Evolutionary conservation across 257 asterid genomes (phyloP).

Genomic region (Schizonepeta tenuifolia): DNA sequence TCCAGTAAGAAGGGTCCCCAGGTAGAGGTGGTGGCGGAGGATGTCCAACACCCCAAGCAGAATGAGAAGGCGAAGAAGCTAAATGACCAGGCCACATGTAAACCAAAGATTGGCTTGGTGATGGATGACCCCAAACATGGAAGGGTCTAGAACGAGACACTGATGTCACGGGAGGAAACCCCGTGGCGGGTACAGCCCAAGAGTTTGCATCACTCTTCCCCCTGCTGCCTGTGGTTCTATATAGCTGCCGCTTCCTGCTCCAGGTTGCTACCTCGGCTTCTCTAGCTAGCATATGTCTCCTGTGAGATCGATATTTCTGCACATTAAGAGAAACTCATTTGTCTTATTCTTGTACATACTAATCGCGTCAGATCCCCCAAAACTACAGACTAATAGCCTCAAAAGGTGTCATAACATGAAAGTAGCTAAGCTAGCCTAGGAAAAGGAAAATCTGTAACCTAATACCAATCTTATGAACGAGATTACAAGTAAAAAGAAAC

Average conservation of each 20-base stretch:
- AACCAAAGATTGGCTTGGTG: slow-evolving; percentile 62
- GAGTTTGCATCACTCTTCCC: slow-evolving; percentile 57
- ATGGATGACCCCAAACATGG: slow-evolving; percentile 91
- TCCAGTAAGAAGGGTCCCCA: slow-evolving; percentile 65
- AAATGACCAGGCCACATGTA: slow-evolving; percentile 75
- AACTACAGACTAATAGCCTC: background rate
- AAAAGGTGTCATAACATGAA: background rate
- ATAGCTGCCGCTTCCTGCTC: slow-evolving; percentile 68
- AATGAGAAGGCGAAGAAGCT: slow-evolving; percentile 42
- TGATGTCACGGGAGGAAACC: slow-evolving; percentile 69
- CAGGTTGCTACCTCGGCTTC: slow-evolving; percentile 88
- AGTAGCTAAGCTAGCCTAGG: background rate
- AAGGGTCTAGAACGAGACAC: slow-evolving; percentile 72
- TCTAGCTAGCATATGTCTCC: slow-evolving; percentile 74
- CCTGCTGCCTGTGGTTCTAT: slow-evolving; percentile 39
- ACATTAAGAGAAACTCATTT: slow-evolving; percentile 24
- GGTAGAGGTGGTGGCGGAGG: slow-evolving; percentile 41
- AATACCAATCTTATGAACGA: background rate
- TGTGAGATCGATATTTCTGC: slow-evolving; percentile 90
- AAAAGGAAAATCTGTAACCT: background rate
- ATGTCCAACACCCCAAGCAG: slow-evolving; percentile 49
- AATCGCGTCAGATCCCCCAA: background rate
- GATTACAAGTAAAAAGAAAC: background rate
- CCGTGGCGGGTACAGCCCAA: slow-evolving; percentile 70
- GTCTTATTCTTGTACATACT: background rate